Evolutionary conservation across 1,284 basidiomycete species (phyloP).

Genomic region (Gomphus bonarii): DNA sequence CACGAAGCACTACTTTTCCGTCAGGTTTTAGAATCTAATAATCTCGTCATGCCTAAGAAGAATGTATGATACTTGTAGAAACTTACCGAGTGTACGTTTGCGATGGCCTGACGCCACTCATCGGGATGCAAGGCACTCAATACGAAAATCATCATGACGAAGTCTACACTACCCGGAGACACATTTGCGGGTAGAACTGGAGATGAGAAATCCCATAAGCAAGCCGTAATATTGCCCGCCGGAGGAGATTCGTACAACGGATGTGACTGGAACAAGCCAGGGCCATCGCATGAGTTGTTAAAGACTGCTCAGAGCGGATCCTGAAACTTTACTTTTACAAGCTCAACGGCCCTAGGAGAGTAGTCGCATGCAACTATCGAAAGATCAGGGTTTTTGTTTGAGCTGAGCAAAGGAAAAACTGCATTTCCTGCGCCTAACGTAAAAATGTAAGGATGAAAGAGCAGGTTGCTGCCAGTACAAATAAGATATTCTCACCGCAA

Average conservation of each 20-base stretch:
- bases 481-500: constrained; percentile 46
- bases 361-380: constrained; percentile 83
- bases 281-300: not conserved
- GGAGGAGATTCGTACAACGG: constrained; percentile 62
- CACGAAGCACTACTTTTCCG: constrained; percentile 78
- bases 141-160: constrained; percentile 91
- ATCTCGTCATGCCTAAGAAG: not conserved
- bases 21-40: constrained; percentile 80
- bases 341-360: constrained; percentile 77
- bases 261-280: constrained; percentile 35
- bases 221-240: constrained; percentile 64
- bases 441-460: not conserved
- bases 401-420: constrained; percentile 77
- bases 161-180: constrained; percentile 63
- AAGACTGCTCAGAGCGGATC: not conserved
- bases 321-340: constrained; percentile 61
- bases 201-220: constrained; percentile 88
- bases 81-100: constrained; percentile 72
- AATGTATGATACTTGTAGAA: not conserved
- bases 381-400: constrained; percentile 78
- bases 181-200: constrained; percentile 54
- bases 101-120: constrained; percentile 82
- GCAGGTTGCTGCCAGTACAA: not conserved
- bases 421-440: constrained; percentile 79
- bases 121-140: constrained; percentile 88